Conservation (phyloP, 106 monocot species). For the Dactylorhiza incarnata region DNA sequence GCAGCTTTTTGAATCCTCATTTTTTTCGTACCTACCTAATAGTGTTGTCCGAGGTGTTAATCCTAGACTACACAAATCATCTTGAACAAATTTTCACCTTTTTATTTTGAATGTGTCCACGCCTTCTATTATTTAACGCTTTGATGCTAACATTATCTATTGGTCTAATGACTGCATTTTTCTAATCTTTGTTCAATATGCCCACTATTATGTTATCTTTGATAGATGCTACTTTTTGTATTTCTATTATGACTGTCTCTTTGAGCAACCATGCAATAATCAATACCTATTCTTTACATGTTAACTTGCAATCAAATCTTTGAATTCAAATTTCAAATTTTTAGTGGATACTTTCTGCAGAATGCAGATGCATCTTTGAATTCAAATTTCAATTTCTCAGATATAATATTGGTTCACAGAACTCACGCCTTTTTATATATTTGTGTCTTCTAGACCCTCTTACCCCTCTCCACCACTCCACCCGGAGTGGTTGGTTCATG, state of each 20-base stretch:
- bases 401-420: neutral
- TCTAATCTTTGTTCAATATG: too few species aligned
- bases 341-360: neutral
- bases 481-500: neutral
- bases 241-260: slow-evolving; percentile 1
- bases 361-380: neutral
- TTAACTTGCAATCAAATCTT: neutral
- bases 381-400: neutral
- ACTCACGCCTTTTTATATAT: neutral
- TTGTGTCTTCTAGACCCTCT: neutral
- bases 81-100: too few species aligned
- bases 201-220: too few species aligned
- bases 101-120: too few species aligned
- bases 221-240: neutral
- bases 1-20: too few species aligned
- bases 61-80: too few species aligned
- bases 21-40: too few species aligned
- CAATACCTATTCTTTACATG: neutral
- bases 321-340: neutral
- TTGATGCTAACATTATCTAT: too few species aligned
- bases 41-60: too few species aligned
- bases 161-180: too few species aligned
- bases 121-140: too few species aligned
- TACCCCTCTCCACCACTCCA: neutral
- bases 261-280: neutral